These are phyloP conservation scores for Nemania bipapillata DNA, from an alignment of 2,329 filamentous ascomycete species.

Conservation along the genomic window DNA sequence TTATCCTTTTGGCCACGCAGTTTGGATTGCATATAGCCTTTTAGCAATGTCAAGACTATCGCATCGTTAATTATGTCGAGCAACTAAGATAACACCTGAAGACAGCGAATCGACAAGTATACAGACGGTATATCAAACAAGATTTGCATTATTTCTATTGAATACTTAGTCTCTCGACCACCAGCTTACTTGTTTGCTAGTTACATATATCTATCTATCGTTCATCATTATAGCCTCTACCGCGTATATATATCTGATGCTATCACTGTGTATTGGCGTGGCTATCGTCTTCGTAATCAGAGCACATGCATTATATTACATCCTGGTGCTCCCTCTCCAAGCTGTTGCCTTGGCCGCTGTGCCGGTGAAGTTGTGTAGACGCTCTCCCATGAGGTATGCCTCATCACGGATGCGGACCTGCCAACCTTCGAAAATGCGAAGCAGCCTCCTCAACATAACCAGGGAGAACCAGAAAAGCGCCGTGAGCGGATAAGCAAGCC, in stretches of 20 bases:
- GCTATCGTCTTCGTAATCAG: neutral
- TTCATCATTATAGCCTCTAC: neutral
- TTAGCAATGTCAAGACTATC: too few relatives aligned
- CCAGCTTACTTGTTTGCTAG: neutral
- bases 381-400: constrained; percentile 93
- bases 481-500: constrained; percentile 76
- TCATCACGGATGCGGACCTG: constrained; percentile 87
- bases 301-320: constrained; percentile 31
- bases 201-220: neutral
- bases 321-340: constrained; percentile 44
- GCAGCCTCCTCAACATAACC: constrained; percentile 62
- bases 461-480: constrained; percentile 61
- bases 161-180: neutral
- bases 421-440: constrained; percentile 77
- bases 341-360: constrained; percentile 42
- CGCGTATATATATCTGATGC: neutral
- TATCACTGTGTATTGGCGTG: neutral
- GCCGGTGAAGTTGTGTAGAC: constrained; percentile 83
- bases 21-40: too few relatives aligned
- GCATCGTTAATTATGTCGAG: too few relatives aligned
- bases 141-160: too few relatives aligned
- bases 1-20: too few relatives aligned
- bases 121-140: too few relatives aligned
- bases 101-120: too few relatives aligned
- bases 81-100: too few relatives aligned